Base-by-base conservation (phyloP, 495 filamentous ascomycete genomes). In the Rhizodiscina lignyota region DNA sequence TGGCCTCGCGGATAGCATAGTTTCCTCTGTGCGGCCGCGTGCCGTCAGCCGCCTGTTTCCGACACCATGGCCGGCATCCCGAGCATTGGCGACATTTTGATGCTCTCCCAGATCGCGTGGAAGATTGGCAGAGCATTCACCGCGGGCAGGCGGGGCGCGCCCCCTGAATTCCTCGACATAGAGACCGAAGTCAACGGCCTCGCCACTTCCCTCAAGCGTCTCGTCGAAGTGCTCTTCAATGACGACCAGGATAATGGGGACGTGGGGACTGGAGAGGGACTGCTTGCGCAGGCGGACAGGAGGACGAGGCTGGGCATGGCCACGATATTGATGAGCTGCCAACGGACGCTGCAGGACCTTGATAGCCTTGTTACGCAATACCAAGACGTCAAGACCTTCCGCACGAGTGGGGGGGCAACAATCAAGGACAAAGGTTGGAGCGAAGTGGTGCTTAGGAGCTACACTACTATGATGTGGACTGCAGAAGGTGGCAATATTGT, bases 61-160 rank as follows among this genome's bases (percentile, higher is more conserved):
- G 13, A 8, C 24, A 60, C 19, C 19, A 45, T 44, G 48, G 19
- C 38, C 11, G 30, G 34, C n/a, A 37, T 44, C 5, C 47, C 48
- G 0, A 56, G 50, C 2, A 54, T 57, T 18, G 59, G 58, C 18
- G 59, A 62, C 37, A 56, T 61, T 22, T 40, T 62, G 24, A 49
- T 60, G 45, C 49, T 62, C 3, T 58, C 54, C 1, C 54, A 60
- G 37, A 32, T 48, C 18, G 58, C 59, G 10, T 61, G 54, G 52
- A 55, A 52, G 38, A 51, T 60, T 22, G 58, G 52, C 22, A 24
- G 56, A 29, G 54, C 59, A 15, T 62, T 62, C 38, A 57, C 54
- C 20, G 42, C 57, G 10, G 54, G 59, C n/a, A 40, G 56, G 16
- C 49, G 45, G 26, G 38, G 38, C 29, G 54, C 58, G 27, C 58